Conservation (phyloP, 768 basidiomycete species). For the Pholiota molesta region DNA sequence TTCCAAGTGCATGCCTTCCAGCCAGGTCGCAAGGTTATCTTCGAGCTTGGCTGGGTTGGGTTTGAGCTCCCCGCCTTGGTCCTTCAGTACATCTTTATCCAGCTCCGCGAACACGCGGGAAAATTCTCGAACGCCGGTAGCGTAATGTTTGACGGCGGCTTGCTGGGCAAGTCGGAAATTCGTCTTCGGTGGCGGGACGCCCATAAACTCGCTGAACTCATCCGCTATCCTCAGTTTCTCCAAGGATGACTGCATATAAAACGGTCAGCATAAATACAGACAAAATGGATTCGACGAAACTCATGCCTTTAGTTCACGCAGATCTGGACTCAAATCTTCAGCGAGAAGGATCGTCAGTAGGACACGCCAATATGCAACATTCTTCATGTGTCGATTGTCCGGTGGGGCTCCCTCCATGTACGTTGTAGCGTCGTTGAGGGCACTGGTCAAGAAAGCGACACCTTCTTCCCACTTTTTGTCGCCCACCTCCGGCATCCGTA, state of each 20-base stretch:
- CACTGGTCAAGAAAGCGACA: constrained; percentile 60
- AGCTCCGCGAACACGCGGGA: constrained; percentile 41
- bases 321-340: constrained; percentile 51
- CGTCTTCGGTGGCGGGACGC: constrained; percentile 50
- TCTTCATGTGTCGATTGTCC: constrained; percentile 62
- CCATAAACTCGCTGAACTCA: constrained; percentile 51
- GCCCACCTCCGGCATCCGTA: constrained; percentile 41
- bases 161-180: constrained; percentile 54
- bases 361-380: constrained; percentile 61
- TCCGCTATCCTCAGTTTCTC: constrained; percentile 52
- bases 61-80: constrained; percentile 20
- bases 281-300: neutral
- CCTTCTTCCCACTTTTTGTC: constrained; percentile 59
- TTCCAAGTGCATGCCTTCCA: constrained; percentile 49
- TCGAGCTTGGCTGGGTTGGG: constrained; percentile 42
- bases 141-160: constrained; percentile 49
- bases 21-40: constrained; percentile 62
- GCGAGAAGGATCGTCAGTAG: constrained; percentile 53
- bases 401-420: constrained; percentile 62
- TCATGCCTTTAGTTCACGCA: constrained; percentile 54
- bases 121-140: constrained; percentile 49
- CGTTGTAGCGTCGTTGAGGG: constrained; percentile 59
- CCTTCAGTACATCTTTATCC: constrained; percentile 29
- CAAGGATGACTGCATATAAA: constrained; percentile 17
- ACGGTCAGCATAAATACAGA: neutral